These are phyloP conservation scores for Beauveria scarabaeidicola DNA, from an alignment of 2,329 filamentous ascomycete species.

Conservation along the genomic window DNA sequence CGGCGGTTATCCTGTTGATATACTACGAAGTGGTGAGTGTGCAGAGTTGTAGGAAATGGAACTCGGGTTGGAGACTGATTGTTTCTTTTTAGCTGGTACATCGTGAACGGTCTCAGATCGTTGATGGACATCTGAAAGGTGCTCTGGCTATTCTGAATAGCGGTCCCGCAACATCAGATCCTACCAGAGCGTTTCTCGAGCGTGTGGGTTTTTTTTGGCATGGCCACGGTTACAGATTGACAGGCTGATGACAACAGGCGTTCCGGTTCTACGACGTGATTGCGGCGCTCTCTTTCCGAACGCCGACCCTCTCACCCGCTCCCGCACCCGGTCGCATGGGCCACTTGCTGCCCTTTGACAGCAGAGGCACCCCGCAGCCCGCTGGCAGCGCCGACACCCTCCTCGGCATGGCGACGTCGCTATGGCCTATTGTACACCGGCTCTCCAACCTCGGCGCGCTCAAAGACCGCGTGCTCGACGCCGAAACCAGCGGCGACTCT, in stretches of 20 bases:
- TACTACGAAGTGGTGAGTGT: slow-evolving; percentile 55
- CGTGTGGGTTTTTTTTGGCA: slow-evolving; percentile 32
- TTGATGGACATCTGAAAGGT: slow-evolving; percentile 52
- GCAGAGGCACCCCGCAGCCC: slow-evolving; percentile 35
- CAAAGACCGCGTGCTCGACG: slow-evolving; percentile 42
- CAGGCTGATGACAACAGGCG: slow-evolving; percentile 31
- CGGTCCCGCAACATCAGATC: slow-evolving; percentile 34
- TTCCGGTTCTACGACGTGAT: slow-evolving; percentile 61
- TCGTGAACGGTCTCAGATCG: slow-evolving; percentile 49
- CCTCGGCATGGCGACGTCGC: slow-evolving; percentile 51
- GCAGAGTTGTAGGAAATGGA: no score
- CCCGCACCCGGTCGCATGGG: slow-evolving; percentile 38
- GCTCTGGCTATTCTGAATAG: slow-evolving; percentile 53
- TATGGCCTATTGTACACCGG: slow-evolving; percentile 56
- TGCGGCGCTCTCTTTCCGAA: slow-evolving; percentile 52
- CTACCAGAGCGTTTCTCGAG: slow-evolving; percentile 50
- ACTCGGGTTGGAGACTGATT: background rate
- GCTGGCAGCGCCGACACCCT: slow-evolving; percentile 48
- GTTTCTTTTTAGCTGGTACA: slow-evolving; percentile 44
- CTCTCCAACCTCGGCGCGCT: slow-evolving; percentile 47
- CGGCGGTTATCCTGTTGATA: slow-evolving; percentile 52
- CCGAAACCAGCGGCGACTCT: slow-evolving; percentile 21
- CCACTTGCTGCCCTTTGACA: slow-evolving; percentile 39
- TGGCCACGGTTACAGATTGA: background rate
- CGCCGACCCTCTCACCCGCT: slow-evolving; percentile 44